Conservation (phyloP, 2,329 filamentous ascomycete species). For the Aspergillus ustus region DNA sequence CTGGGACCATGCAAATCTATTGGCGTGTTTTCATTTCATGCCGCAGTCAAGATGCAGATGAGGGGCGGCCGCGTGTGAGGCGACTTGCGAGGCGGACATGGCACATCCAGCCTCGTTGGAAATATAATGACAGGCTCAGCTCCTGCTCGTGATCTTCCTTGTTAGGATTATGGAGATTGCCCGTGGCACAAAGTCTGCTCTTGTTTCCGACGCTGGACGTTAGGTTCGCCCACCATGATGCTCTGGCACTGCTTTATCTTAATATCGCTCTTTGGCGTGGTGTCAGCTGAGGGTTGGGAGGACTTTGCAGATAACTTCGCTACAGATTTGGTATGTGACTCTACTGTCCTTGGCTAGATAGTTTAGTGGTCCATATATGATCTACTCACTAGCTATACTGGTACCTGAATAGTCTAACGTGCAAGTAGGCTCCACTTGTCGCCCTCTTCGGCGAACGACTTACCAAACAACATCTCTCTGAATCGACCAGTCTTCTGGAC, state of each 20-base stretch:
- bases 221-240: background rate
- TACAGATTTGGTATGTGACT: constrained; percentile 39
- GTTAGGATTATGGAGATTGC: background rate
- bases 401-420: background rate
- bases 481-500: constrained; percentile 47
- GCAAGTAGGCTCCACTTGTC: constrained; percentile 39
- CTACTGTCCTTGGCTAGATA: background rate
- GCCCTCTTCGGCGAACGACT: constrained; percentile 53
- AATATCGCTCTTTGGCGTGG: constrained; percentile 25
- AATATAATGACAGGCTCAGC: background rate
- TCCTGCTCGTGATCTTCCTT: background rate
- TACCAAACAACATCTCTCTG: constrained; percentile 55
- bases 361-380: background rate
- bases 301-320: constrained; percentile 47
- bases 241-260: constrained; percentile 12
- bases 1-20: background rate
- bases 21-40: background rate
- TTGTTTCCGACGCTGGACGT: background rate
- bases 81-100: constrained; percentile 17
- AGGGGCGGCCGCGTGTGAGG: constrained; percentile 2
- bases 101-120: constrained; percentile 2
- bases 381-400: background rate
- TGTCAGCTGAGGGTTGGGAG: constrained; percentile 38
- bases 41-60: background rate
- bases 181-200: background rate